phyloP scores from a whole-genome alignment of 345 rosid genomes.

The Brassica nigra region DNA sequence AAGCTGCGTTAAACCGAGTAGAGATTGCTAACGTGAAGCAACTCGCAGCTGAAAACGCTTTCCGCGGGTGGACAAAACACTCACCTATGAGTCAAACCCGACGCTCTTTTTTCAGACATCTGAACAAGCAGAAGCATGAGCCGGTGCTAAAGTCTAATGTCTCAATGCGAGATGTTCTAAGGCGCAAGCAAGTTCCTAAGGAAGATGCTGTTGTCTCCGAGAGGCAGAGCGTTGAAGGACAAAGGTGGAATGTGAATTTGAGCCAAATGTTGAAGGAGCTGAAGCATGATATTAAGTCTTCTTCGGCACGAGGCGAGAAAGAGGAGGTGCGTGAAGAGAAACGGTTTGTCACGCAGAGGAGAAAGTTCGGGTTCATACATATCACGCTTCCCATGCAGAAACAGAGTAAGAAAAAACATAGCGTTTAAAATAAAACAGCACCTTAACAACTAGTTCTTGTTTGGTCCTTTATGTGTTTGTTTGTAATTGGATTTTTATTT shows the following conservation, averaged over 20 bases:
- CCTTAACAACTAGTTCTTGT: not conserved
- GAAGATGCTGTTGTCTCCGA: constrained; percentile 37
- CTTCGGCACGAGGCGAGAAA: constrained; percentile 52
- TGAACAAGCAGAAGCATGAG: constrained; percentile 36
- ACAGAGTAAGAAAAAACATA: constrained; percentile 66
- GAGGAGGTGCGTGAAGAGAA: constrained; percentile 45
- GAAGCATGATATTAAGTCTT: constrained; percentile 59
- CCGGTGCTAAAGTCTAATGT: constrained; percentile 67
- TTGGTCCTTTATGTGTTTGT: not conserved
- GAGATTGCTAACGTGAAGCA: constrained; percentile 79
- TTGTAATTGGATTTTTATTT: constrained; percentile 16
- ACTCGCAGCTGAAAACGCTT: constrained; percentile 73
- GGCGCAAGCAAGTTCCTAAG: constrained; percentile 64
- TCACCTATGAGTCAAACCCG: constrained; percentile 44
- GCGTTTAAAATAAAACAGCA: constrained; percentile 30
- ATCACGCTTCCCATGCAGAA: constrained; percentile 76
- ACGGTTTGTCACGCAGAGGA: constrained; percentile 59
- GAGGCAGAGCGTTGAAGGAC: constrained; percentile 42
- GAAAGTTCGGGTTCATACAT: constrained; percentile 89
- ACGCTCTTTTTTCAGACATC: constrained; percentile 47
- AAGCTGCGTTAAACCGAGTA: constrained; percentile 68
- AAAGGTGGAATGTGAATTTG: constrained; percentile 66
- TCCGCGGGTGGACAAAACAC: constrained; percentile 62
- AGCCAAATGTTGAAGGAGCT: constrained; percentile 87
- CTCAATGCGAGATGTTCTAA: constrained; percentile 91